Evolutionary conservation across 352 stramenopile genomes (phyloP).

Genomic region (Elongisporangium senticosum): DNA sequence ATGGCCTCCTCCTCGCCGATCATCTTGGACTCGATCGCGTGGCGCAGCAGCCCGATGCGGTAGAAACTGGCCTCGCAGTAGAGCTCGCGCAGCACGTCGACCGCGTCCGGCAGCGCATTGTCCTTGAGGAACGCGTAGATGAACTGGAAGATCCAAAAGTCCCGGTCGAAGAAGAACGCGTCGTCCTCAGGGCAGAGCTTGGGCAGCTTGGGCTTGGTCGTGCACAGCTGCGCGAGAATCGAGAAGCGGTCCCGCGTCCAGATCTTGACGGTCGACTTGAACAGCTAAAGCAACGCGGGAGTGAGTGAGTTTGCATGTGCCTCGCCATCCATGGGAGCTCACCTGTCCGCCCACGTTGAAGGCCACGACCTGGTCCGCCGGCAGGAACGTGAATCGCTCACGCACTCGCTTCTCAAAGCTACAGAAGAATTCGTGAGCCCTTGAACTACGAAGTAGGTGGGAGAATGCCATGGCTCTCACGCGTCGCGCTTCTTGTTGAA

Average conservation of each 20-base stretch:
- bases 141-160: constrained; percentile 70
- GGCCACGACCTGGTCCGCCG: constrained; percentile 35
- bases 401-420: constrained; percentile 59
- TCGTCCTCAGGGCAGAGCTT: constrained; percentile 45
- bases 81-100: constrained; percentile 63
- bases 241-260: constrained; percentile 77
- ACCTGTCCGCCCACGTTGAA: constrained; percentile 75
- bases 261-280: constrained; percentile 64
- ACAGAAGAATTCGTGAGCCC: not conserved
- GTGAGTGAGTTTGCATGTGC: not conserved
- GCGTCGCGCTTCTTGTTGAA: constrained; percentile 55
- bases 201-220: constrained; percentile 44
- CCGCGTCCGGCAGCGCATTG: constrained; percentile 43
- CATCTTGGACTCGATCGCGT: constrained; percentile 76
- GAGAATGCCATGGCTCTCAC: constrained; percentile 16
- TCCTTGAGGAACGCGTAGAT: constrained; percentile 65
- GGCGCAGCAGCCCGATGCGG: constrained; percentile 57
- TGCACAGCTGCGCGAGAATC: constrained; percentile 77
- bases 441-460: not conserved
- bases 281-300: constrained; percentile 26
- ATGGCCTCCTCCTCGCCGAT: constrained; percentile 45
- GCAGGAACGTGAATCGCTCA: constrained; percentile 55
- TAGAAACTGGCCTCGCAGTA: constrained; percentile 81
- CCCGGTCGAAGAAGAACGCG: constrained; percentile 69
- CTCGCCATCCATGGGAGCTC: not conserved